Base-by-base conservation (phyloP, 2,329 filamentous ascomycete genomes). In the Pseudogymnoascus sp. region DNA sequence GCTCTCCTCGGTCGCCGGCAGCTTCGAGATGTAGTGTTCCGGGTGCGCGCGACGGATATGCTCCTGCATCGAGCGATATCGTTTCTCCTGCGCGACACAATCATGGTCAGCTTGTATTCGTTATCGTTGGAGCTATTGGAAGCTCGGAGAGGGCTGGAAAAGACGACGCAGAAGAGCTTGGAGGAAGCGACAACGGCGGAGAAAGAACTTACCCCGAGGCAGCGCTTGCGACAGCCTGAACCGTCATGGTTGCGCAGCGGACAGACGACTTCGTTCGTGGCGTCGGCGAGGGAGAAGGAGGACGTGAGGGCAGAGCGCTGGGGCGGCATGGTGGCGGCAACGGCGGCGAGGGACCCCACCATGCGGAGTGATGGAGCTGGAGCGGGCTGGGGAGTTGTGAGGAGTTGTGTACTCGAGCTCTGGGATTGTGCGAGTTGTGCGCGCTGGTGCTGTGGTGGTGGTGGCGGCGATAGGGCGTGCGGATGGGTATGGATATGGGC, bases 41-140 rank as follows among this genome's bases (percentile, higher is more conserved):
- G 93, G 93, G 75, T 99, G 94, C 68, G 94, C 93, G 75, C 94
- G 88, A 71, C 94, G 90, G 72, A 99, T 97, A 74, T 99, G 94
- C 83, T 99, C 94, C 78, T 97, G 94, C 91, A 99, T 97, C 66
- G 93, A 97, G 75, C 94, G 92, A 79, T 92, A 99, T 69, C 90
- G 85, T 78, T 96, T 96, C 80, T 95, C 91, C 91, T 95, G 77
- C 74, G 68, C 62, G 68, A 64, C 59, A 65, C 25, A 62, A 66
- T 62, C 60, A 69, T 39, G 60, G 63, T 63, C 58, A 68, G 66
- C 65, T 65, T n/a, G 27, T 58, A 9, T 64, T 37, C 55, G 37
- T 52, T 42, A 27, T 55, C 31, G 8, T 25, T n/a, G n/a, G 12
- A 33, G 27, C 36, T 31, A 27, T 40, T 1, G n/a, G 7, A 12